Conservation (phyloP, 192 early-diverging fungal genomes). For the Linnemannia elongata region DNA sequence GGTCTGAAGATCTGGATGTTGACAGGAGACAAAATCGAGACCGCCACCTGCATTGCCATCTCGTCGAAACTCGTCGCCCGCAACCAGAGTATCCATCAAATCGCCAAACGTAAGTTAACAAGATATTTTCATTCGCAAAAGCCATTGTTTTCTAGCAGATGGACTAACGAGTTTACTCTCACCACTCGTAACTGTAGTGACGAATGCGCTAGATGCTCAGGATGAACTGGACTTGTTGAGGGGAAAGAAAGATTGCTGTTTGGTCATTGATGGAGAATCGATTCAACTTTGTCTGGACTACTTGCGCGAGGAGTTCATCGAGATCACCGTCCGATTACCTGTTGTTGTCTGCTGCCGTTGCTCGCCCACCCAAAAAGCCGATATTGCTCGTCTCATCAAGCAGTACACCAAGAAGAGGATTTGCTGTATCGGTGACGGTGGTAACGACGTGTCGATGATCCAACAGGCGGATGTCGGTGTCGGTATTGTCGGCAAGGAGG, state of each 20-base stretch:
- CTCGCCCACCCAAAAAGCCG: conserved; percentile 97
- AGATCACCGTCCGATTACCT: conserved; percentile 79
- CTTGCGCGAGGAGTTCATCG: conserved; percentile 83
- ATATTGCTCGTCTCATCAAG: conserved; percentile 87
- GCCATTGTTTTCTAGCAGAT: background rate
- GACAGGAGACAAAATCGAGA: conserved; percentile 98
- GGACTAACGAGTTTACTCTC: background rate
- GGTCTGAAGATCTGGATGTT: conserved; percentile 98
- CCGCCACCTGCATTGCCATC: conserved; percentile 94
- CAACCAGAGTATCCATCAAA: conserved; percentile 87
- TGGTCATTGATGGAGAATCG: conserved; percentile 95
- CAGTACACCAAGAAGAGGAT: conserved; percentile 79
- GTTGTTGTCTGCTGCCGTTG: conserved; percentile 95
- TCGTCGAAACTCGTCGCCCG: conserved; percentile 91
- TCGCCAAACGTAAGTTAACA: conserved; percentile 72
- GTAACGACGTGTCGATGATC: conserved; percentile 98
- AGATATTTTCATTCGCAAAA: too few species aligned
- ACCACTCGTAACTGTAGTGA: conserved; percentile 44
- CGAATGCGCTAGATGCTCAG: conserved; percentile 62
- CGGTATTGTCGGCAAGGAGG: conserved; percentile 97
- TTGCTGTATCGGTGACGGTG: conserved; percentile 95
- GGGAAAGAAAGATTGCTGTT: conserved; percentile 78
- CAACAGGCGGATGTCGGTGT: conserved; percentile 96
- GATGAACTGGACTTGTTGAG: conserved; percentile 84
- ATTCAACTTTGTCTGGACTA: conserved; percentile 83